These are phyloP conservation scores for Agaricus sinodeliciosus DNA, from an alignment of 768 basidiomycete genomes.

Conservation along the genomic window DNA sequence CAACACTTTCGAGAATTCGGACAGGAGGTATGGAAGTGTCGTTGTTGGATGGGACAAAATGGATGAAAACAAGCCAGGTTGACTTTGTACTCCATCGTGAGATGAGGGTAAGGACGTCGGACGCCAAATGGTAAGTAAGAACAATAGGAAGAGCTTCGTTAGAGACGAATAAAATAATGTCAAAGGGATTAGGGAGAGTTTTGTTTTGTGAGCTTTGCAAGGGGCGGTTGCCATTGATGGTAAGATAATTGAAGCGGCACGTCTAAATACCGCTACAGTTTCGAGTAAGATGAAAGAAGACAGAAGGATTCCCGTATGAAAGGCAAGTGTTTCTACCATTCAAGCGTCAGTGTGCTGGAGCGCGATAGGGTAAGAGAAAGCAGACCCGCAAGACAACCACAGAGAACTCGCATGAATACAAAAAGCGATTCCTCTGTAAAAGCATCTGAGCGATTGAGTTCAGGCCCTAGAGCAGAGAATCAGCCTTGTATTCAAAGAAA, in stretches of 20 bases:
- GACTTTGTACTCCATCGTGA: conserved; percentile 15
- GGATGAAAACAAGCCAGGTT: conserved; percentile 21
- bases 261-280: conserved; percentile 19
- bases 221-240: conserved; percentile 15
- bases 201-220: conserved; percentile 55
- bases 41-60: conserved; percentile 24
- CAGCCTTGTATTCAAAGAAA: neutral
- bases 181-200: conserved; percentile 72
- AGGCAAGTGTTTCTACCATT: conserved; percentile 60
- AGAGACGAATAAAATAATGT: conserved; percentile 78
- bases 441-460: conserved; percentile 27
- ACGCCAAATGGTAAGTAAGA: conserved; percentile 75
- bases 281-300: conserved; percentile 49
- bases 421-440: conserved; percentile 47
- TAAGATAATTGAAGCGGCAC: neutral
- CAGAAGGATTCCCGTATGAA: conserved; percentile 60
- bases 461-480: conserved; percentile 27
- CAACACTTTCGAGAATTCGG: conserved; percentile 44
- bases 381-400: conserved; percentile 61
- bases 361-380: neutral
- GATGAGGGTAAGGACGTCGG: conserved; percentile 30
- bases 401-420: conserved; percentile 50
- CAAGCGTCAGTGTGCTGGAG: neutral
- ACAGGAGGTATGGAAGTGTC: conserved; percentile 14
- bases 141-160: conserved; percentile 79